Evolutionary conservation across 352 stramenopile genomes (phyloP), one percentile per base, ranked within the genome.

Genomic region (Globisporangium acanthophoron): DNA sequence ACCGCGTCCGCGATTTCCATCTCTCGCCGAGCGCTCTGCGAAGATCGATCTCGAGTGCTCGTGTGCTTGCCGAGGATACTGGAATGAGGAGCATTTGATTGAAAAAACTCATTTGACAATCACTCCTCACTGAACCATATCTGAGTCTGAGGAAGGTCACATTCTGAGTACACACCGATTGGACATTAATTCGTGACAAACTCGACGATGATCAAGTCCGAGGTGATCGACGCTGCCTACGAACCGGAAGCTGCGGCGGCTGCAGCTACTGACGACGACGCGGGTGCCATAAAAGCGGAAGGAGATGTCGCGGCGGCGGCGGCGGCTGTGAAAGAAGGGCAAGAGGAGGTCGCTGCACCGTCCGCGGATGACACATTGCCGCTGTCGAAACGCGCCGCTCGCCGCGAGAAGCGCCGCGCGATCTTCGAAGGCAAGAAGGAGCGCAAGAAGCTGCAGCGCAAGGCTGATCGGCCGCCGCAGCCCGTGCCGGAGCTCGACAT

Each of bases 361-460:
- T 41, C 35, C 3, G 35, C 12, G 35, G 35, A 15, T 15, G 35
- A 15, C 35, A 15, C 37, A 7, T 9, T 16, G 41, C 6, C 41
- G 20, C n/a, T 78, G 29, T 80, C 77, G 24, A 88, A 86, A 73
- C 74, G 80, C 46, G 69, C 71, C 1, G 74, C 77, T 56, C 71
- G 73, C 33, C 78, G 75, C 52, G 71, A 80, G 53, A 91, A 90
- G 67, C 76, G 70, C n/a, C 73, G 67, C 5, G 66, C 71, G 59
- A 73, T 78, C 54, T 93, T 66, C 69, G 76, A 96, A 58, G 76
- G 90, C 59, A 85, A 85, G 56, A 96, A 95, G 56, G 76, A 78
- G 57, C 70, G 90, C 31, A 97, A 97, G 67, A 95, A 96, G 59
- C 65, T 80, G 54, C 75, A 87, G 60, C 74, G 70, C 35, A 73